Base-by-base conservation (phyloP, 2,329 filamentous ascomycete genomes). In the Ophiostoma angusticollis region DNA sequence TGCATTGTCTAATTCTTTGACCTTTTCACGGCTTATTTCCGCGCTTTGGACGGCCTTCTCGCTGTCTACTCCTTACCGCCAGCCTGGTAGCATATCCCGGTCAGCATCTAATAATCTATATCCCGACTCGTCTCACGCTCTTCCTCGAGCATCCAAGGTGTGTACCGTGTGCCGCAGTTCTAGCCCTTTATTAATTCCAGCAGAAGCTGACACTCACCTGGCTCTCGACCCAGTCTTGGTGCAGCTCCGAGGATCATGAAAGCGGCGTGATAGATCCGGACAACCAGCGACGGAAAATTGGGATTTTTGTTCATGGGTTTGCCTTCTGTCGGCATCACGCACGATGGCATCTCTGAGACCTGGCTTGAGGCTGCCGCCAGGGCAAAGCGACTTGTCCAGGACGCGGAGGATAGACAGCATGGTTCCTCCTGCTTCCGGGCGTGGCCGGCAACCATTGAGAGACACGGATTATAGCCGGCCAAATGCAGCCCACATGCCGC, bases 301-400 rank as follows among this genome's bases (percentile, higher is more conserved):
- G 22, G 31, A 6, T 24, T 9, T 23, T 9, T 19, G n/a, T 36
- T 33, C 13, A 42, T 37, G 35, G 34, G 35, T 18, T 9, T 31
- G 32, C 31, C 19, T 16, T 35, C 11, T 30, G 21, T 12, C 5
- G 14, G 7, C 16, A 22, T 32, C 5, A 2, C 23, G 33, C n/a
- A 45, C 14, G 19, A 45, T 45, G 43, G 37, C 40, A 34, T 40
- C 43, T 13, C 23, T 33, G 27, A 21, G 43, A 33, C 37, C 43
- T 25, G 40, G 40, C 5, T 11, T 27, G 16, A 21, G 28, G 11
- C 17, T 31, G n/a, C 30, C 40, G 14, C 43, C 28, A 18, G 35
- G 31, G 14, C 37, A 39, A 22, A 28, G 12, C 22, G 28, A 34
- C 22, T 21, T 19, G 16, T 19, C 21, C 23, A 12, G 24, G n/a